Conservation (phyloP, 805 yeast genomes). For the Yamadazyma ubonensis region DNA sequence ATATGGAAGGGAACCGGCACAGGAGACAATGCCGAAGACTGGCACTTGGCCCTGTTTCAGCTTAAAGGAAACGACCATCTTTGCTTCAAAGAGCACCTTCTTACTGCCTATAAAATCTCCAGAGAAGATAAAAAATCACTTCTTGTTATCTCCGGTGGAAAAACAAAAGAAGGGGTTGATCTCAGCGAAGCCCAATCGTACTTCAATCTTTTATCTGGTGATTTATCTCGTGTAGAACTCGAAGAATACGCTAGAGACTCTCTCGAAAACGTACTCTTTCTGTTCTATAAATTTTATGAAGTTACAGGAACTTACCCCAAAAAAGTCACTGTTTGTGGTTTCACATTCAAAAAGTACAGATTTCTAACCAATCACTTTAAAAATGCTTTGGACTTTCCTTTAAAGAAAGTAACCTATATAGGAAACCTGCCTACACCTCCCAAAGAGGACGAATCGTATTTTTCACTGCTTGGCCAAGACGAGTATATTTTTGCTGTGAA, state of each 20-base stretch:
- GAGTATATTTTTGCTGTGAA: slow-evolving; percentile 55
- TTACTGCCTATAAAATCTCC: slow-evolving; percentile 39
- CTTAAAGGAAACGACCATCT: slow-evolving; percentile 66
- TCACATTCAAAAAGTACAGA: slow-evolving; percentile 67
- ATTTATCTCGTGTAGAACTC: slow-evolving; percentile 29
- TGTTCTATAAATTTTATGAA: slow-evolving; percentile 54
- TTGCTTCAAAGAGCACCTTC: slow-evolving; percentile 62
- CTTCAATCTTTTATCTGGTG: slow-evolving; percentile 42
- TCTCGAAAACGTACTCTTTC: slow-evolving; percentile 70
- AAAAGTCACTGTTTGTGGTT: slow-evolving; percentile 60
- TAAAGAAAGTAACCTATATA: slow-evolving; percentile 42
- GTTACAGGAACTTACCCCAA: slow-evolving; percentile 48
- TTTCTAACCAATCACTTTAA: slow-evolving; percentile 54
- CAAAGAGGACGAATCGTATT: slow-evolving; percentile 37
- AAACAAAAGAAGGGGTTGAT: slow-evolving; percentile 55
- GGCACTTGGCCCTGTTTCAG: slow-evolving; percentile 71
- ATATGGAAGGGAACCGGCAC: slow-evolving; percentile 50
- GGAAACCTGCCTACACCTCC: slow-evolving; percentile 58
- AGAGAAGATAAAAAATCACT: slow-evolving; percentile 27
- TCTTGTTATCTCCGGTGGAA: slow-evolving; percentile 65
- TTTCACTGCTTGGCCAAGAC: slow-evolving; percentile 41
- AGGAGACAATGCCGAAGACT: slow-evolving; percentile 53
- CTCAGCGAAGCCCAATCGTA: slow-evolving; percentile 65
- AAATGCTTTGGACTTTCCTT: slow-evolving; percentile 46
- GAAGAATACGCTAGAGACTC: slow-evolving; percentile 82